Evolutionary conservation across 176 grass and related monocot genomes (phyloP).

Genomic region (Phyllostachys edulis): DNA sequence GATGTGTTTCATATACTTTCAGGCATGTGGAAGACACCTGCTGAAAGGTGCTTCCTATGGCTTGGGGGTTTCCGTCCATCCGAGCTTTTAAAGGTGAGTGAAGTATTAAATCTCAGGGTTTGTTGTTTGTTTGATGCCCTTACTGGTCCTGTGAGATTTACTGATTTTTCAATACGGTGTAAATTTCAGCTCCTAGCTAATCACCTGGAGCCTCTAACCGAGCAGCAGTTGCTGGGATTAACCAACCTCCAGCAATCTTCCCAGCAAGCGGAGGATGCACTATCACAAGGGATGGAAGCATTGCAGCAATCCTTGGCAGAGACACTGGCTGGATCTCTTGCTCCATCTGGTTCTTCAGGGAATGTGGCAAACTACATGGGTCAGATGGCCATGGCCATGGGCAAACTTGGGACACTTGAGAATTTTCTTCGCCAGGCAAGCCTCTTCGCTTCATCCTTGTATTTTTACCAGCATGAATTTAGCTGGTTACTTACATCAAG

Average conservation of each 20-base stretch:
- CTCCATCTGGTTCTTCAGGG: conserved; percentile 58
- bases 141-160: background rate
- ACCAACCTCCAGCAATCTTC: conserved; percentile 60
- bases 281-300: conserved; percentile 58
- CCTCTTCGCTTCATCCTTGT: background rate
- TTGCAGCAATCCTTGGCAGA: conserved; percentile 68
- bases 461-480: background rate
- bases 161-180: background rate
- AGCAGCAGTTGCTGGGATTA: conserved; percentile 41
- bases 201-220: conserved; percentile 51
- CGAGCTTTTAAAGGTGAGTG: conserved; percentile 48
- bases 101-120: background rate
- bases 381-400: conserved; percentile 94
- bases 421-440: conserved; percentile 73
- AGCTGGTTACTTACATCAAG: background rate
- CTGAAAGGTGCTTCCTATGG: conserved; percentile 63
- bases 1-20: conserved; percentile 69
- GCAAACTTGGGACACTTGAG: conserved; percentile 68
- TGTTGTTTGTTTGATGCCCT: background rate
- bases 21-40: conserved; percentile 68
- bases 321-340: conserved; percentile 70
- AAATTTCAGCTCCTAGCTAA: conserved; percentile 50
- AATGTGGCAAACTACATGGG: conserved; percentile 91
- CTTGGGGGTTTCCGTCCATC: conserved; percentile 63
- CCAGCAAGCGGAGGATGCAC: conserved; percentile 54